A percentile compares a stretch with the other conserved stretches of the same genome.
These are phyloP conservation scores for Pyrrhoderma lamaoense DNA, from an alignment of 1,284 basidiomycete genomes.

Conservation along the genomic window DNA sequence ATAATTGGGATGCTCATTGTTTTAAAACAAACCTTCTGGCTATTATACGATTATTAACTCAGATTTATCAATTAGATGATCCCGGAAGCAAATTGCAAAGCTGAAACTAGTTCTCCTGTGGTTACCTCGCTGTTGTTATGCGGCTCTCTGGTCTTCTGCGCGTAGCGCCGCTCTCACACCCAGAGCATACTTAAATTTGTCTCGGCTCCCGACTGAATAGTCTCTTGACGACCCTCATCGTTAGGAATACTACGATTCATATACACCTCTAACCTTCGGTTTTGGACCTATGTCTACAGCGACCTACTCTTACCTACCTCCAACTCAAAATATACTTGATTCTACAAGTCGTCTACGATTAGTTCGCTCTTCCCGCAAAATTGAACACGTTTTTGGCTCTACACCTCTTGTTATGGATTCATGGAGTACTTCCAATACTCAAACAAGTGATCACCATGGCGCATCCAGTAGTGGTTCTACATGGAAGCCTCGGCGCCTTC, in stretches of 20 bases:
- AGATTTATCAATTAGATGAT: too few relatives aligned
- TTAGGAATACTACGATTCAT: neutral
- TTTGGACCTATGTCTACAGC: constrained; percentile 27
- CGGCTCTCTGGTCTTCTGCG: too few relatives aligned
- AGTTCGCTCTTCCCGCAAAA: constrained; percentile 52
- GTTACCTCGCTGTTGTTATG: too few relatives aligned
- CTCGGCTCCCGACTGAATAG: neutral
- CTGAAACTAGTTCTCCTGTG: too few relatives aligned
- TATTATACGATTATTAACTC: too few relatives aligned
- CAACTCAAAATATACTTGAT: constrained; percentile 44
- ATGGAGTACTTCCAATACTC: constrained; percentile 16
- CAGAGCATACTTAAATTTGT: neutral
- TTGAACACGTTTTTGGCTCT: constrained; percentile 48
- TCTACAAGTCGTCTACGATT: constrained; percentile 44
- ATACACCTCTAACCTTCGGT: too few relatives aligned
- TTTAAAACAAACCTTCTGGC: too few relatives aligned
- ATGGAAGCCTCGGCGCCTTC: constrained; percentile 6
- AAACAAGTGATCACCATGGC: constrained; percentile 5
- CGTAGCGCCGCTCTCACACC: too few relatives aligned
- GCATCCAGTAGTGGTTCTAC: constrained; percentile 8
- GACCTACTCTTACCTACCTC: constrained; percentile 38
- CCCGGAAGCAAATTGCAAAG: too few relatives aligned
- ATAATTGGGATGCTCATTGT: too few relatives aligned
- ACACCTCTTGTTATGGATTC: constrained; percentile 45
- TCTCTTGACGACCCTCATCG: constrained; percentile 10